Evolutionary conservation across 2,329 filamentous ascomycete species (phyloP), one percentile per base, ranked within the genome.

Genomic region (Coniochaeta hoffmannii): DNA sequence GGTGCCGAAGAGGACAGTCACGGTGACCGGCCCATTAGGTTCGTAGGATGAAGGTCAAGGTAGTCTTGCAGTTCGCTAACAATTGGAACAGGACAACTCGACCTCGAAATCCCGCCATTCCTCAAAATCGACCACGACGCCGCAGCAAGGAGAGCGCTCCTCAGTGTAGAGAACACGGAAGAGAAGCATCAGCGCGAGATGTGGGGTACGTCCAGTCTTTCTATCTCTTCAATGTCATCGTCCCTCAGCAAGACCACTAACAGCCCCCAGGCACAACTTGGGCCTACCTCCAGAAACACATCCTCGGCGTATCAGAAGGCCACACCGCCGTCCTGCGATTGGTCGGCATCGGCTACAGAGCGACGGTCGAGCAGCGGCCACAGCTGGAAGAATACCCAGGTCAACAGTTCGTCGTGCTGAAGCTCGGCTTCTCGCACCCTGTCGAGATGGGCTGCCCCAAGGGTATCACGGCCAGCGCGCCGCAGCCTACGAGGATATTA

Each of bases 401-500:
- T 41, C 92, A 97, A 73, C 82, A 90, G 68, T 96, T 96, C 65
- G 86, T 99, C 41, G 90, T 88, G 60, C 77, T 99, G 62, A 97
- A 97, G 79, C 89, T 99, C 55, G 94, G 94, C 56, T 99, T 91
- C 74, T 96, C 93, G 59, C 94, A 99, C 78, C 89, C 93, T 0
- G 89, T 99, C 61, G 93, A 99, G 73, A 78, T 97, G 67, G 85
- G 85, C 3, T 84, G 97, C 50, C 94, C 94, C 1, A 66, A 78
- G 62, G 91, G 92, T 26, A 85, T 99, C 46, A 91, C 82, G 67
- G 94, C 92, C 17, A 93, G 86, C 71, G 89, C 88, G 57, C 92
- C 94, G 35, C 88, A 95, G 71, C 91, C 93, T 41, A 99, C 94
- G 32, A 85, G 92, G 57, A 90, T 99, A 62, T 74, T 99, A 64